Evolutionary conservation across 106 monocot genomes (phyloP), one percentile per base, ranked within the genome.

Genomic region (Dioscorea zingiberensis): DNA sequence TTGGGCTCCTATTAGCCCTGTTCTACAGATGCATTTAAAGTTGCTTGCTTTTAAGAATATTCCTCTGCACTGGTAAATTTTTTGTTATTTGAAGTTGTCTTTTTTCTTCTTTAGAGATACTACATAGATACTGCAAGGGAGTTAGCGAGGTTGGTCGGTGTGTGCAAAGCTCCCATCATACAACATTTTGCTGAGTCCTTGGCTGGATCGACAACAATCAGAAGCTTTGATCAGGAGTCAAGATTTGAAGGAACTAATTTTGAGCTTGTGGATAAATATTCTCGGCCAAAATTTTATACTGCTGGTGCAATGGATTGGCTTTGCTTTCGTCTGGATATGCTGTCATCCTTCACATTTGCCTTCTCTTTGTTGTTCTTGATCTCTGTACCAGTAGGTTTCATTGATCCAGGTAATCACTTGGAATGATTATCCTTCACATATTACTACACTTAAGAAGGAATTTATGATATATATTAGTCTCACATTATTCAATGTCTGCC

Each of bases 171-270:
- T 60, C 88, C 93, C 16, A 79, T 93, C 48, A 88, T 93, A 66
- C 88, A 93, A 56, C 82, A 93, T 56, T 93, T 93, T 72, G 73
- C 93, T 3, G 88, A 93, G 63, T 78, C 88, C 25, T 58, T 88
- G 29, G 75, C 84, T 14, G 93, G 93, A 67, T 78, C 84, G 18
- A 77, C 45, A 25, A 93, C 78, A 30, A 85, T 93, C 28, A 80
- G 93, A 74, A 85, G 85, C 57, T 93, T 88, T 58, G 67, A 70
- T 29, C 82, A 93, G 55, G 77, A 76, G 67, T 64, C 79, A 25
- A 73, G 73, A 64, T 88, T 93, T 65, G 44, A 74, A 15, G 29
- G 30, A 58, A 80, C 57, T 60, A 88, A 86, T 69, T 80, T 79
- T 18, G 60, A 59, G 27, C 62, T 85, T 19, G 58, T 67, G 25